Evolutionary conservation across 306 rosid genomes (phyloP).

Genomic region (Vigna mungo): DNA sequence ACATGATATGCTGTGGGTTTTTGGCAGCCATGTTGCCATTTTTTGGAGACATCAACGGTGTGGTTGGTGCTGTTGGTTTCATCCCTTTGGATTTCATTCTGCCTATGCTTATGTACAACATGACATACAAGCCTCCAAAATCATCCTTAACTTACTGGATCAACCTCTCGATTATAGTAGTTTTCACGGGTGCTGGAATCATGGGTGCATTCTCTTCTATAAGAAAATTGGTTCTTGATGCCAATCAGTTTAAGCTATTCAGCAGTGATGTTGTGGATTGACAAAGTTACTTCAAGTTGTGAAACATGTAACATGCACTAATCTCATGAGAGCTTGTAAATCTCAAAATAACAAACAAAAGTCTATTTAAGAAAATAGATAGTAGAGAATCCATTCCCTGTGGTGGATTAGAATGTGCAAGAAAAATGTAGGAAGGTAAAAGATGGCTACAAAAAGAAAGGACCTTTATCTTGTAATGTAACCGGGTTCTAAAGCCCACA

Average conservation of each 20-base stretch:
- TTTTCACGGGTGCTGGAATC: slow-evolving; percentile 77
- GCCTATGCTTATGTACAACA: slow-evolving; percentile 94
- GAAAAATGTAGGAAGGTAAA: too few species aligned
- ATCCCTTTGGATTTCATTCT: slow-evolving; percentile 93
- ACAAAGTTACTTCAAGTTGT: slow-evolving; percentile 4
- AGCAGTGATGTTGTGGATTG: slow-evolving; percentile 69
- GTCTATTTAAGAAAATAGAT: too few species aligned
- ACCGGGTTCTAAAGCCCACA: too few species aligned
- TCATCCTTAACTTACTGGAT: slow-evolving; percentile 70
- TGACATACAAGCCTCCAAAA: slow-evolving; percentile 74
- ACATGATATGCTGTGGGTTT: slow-evolving; percentile 78
- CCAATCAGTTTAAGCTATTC: slow-evolving; percentile 78
- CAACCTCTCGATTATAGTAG: slow-evolving; percentile 77
- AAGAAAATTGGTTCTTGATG: slow-evolving; percentile 84
- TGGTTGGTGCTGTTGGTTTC: slow-evolving; percentile 93
- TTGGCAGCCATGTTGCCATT: slow-evolving; percentile 96
- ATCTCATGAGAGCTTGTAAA: not conserved
- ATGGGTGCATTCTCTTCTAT: slow-evolving; percentile 85
- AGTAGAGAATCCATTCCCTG: not conserved
- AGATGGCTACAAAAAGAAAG: too few species aligned
- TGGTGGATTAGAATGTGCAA: too few species aligned
- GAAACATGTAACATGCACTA: not conserved
- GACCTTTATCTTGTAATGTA: too few species aligned
- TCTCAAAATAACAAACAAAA: not conserved
- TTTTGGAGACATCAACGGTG: slow-evolving; percentile 85